phyloP scores from a whole-genome alignment of 2,329 filamentous ascomycete species.

The Colletotrichum gloeosporioides region DNA sequence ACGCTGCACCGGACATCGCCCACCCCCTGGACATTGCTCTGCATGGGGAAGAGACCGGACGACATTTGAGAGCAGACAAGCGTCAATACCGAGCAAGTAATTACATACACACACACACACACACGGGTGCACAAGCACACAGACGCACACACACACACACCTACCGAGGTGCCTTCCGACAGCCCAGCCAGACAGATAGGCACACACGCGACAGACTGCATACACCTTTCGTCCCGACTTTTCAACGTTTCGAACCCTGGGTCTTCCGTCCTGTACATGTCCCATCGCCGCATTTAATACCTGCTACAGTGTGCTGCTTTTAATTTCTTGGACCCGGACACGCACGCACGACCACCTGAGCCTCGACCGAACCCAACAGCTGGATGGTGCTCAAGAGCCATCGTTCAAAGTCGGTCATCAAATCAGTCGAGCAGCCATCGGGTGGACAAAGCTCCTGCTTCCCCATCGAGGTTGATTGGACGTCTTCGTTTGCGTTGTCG shows the following conservation, averaged over 20 bases:
- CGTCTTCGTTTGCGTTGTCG: slow-evolving; percentile 1
- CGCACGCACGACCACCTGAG: background rate
- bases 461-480: background rate
- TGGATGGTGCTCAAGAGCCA: background rate
- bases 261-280: background rate
- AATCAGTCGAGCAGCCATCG: background rate
- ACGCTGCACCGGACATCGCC: background rate
- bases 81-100: background rate
- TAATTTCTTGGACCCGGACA: background rate
- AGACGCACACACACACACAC: background rate
- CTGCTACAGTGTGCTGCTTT: background rate
- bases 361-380: background rate
- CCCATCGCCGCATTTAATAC: background rate
- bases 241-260: slow-evolving; percentile 16
- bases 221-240: slow-evolving; percentile 13
- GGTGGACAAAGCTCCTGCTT: background rate
- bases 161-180: slow-evolving; percentile 4
- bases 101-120: background rate
- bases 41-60: background rate
- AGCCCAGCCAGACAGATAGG: background rate
- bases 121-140: background rate
- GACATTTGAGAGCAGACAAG: background rate
- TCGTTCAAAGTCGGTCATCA: background rate
- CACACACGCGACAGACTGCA: slow-evolving; percentile 12
- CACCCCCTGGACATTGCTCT: background rate